Base-by-base conservation (phyloP, 2,329 filamentous ascomycete genomes). In the Fusarium sp. region DNA sequence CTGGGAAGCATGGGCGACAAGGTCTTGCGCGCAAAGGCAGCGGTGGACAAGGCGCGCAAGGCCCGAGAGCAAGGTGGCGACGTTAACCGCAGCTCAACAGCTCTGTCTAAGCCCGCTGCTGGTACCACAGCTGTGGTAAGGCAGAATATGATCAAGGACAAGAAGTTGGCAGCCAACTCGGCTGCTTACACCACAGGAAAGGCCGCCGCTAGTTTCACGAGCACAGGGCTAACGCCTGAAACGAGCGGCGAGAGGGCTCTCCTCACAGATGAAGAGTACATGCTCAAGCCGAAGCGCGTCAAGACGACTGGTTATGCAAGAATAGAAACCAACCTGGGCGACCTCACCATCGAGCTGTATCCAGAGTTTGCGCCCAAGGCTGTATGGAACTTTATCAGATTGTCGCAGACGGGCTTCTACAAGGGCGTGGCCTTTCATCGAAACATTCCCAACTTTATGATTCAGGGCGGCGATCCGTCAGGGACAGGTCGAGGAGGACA, bases 371-470 rank as follows among this genome's bases (percentile, higher is more conserved):
- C 97, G 3, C 97, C 97, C 1, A 94, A 93, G 77, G 95, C 97
- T 0, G 97, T 98, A 2, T 99, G 96, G 95, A 99, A 99, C 82
- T 99, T 99, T 80, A 90, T 97, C 62, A 92, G 93, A 66, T 86
- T 99, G 6, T 91, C 95, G 2, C 93, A 98, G 80, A 94, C 93
- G 75, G 96, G 96, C 1, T 98, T 98, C 83, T 99, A 98, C 85
- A 91, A 91, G 61, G 90, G 90, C 73, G 92, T 98, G 3, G 83
- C 89, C 14, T 99, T 99, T 81, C 97, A 99, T 83, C 92, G 97
- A 72, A 98, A 97, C 81, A 98, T 99, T 78, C 92, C 92, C 67
- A 94, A 94, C 77, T 99, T 99, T 82, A 99, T 99, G 97, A 94
- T 99, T 43, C 97, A 99, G 82, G 96, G 96, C 50, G 97, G 97